Conservation (phyloP, 306 rosid genomes). For the Quercus agrifolia region DNA sequence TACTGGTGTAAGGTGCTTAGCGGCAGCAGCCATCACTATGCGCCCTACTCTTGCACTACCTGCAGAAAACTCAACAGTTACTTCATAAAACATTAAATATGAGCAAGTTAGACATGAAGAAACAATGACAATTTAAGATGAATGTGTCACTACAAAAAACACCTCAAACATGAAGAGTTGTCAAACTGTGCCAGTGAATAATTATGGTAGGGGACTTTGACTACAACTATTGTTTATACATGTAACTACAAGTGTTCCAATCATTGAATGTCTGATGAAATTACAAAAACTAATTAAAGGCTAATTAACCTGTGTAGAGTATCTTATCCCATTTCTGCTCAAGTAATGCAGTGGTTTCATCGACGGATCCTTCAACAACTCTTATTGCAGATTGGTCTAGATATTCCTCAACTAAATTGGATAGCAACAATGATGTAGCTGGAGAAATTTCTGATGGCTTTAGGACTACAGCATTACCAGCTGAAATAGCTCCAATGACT, state of each 20-base stretch:
- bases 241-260: background rate
- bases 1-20: slow-evolving; percentile 86
- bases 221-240: background rate
- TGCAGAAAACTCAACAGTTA: slow-evolving; percentile 22
- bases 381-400: slow-evolving; percentile 59
- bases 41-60: slow-evolving; percentile 88
- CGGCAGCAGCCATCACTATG: slow-evolving; percentile 93
- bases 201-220: background rate
- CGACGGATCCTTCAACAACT: slow-evolving; percentile 77
- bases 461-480: slow-evolving; percentile 69
- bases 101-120: background rate
- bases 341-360: slow-evolving; percentile 74
- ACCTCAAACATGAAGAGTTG: background rate
- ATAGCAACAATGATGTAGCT: slow-evolving; percentile 59
- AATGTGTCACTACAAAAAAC: background rate
- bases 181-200: background rate
- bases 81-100: background rate
- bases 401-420: slow-evolving; percentile 40
- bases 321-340: slow-evolving; percentile 90
- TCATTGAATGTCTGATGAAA: background rate
- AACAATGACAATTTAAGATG: background rate
- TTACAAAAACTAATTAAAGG: background rate
- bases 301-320: slow-evolving; percentile 63
- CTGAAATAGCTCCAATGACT: slow-evolving; percentile 80
- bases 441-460: slow-evolving; percentile 87